Evolutionary conservation across 192 early-diverging fungal species (phyloP).

Genomic region (Podila verticillata): DNA sequence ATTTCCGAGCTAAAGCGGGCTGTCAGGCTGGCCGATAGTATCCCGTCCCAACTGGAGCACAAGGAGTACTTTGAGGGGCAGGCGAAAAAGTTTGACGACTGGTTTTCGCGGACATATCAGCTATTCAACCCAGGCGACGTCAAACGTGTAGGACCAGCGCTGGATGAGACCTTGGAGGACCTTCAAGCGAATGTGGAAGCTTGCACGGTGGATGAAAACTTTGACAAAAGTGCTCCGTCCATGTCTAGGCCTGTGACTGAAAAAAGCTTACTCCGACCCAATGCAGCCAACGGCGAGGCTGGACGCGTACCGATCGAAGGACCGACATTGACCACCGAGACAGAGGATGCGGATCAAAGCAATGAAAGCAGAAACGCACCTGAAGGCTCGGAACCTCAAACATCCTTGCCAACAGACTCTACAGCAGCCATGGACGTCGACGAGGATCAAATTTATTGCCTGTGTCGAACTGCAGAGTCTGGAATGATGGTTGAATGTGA

Average conservation of each 20-base stretch:
- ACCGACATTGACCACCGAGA: no score
- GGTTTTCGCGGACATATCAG: constrained; percentile 17
- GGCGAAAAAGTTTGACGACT: constrained; percentile 26
- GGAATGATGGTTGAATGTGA: constrained; percentile 78
- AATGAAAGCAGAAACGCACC: no score
- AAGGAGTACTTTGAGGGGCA: constrained; percentile 34
- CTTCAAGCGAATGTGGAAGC: constrained; percentile 36
- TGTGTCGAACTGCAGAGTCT: constrained; percentile 67
- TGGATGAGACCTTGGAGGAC: constrained; percentile 36
- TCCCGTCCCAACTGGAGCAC: constrained; percentile 13
- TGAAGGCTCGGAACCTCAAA: no score
- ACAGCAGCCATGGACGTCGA: constrained; percentile 7
- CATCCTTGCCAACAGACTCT: background rate
- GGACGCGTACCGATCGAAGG: no score
- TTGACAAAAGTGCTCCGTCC: background rate
- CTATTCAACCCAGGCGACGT: constrained; percentile 12
- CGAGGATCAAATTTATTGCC: constrained; percentile 60
- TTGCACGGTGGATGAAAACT: constrained; percentile 24
- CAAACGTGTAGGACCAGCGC: constrained; percentile 3
- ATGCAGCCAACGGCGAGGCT: background rate
- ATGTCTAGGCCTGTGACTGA: background rate
- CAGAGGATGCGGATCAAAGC: no score
- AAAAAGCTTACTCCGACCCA: background rate
- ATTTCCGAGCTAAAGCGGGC: constrained; percentile 38
- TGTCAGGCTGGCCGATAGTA: constrained; percentile 24